A percentile compares a stretch with the other conserved stretches of the same genome.
Conservation (phyloP, 2,329 filamentous ascomycete genomes). For the Dactylellina leptospora region DNA sequence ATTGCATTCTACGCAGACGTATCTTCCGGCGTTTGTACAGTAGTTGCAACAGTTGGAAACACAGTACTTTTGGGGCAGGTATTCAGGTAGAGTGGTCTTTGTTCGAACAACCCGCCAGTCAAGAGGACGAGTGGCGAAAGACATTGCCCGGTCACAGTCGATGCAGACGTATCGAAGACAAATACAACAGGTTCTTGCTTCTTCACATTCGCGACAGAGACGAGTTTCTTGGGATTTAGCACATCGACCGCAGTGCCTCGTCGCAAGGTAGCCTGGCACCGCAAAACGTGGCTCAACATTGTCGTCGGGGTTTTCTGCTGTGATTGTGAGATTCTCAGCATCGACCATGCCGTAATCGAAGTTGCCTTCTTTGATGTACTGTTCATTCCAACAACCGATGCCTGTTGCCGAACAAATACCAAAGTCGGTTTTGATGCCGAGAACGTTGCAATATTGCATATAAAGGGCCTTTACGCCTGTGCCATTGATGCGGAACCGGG, state of each 20-base stretch:
- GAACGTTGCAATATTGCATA: constrained; percentile 32
- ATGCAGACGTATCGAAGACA: constrained; percentile 48
- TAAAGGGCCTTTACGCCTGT: constrained; percentile 38
- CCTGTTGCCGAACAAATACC: constrained; percentile 27
- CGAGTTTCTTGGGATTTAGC: constrained; percentile 18
- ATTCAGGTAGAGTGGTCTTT: constrained; percentile 24
- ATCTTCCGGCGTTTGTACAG: constrained; percentile 46
- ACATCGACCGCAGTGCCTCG: constrained; percentile 28
- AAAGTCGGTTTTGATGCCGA: constrained; percentile 47
- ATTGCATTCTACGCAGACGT: constrained; percentile 48
- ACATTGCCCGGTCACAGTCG: constrained; percentile 39
- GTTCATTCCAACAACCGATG: constrained; percentile 40
- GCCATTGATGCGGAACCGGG: constrained; percentile 45
- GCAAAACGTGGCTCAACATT: constrained; percentile 38
- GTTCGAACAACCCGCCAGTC: constrained; percentile 45
- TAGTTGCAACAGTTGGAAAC: constrained; percentile 50
- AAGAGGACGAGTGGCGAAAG: constrained; percentile 44
- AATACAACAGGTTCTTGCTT: constrained; percentile 49
- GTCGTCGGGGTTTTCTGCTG: background rate
- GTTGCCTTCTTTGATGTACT: constrained; percentile 50
- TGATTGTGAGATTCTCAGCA: constrained; percentile 2
- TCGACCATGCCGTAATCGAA: constrained; percentile 50
- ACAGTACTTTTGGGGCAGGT: constrained; percentile 47
- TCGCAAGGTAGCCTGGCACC: constrained; percentile 32
- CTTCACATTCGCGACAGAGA: constrained; percentile 50